Evolutionary conservation across 176 grass and related monocot species (phyloP).

Genomic region (Paspalum notatum): DNA sequence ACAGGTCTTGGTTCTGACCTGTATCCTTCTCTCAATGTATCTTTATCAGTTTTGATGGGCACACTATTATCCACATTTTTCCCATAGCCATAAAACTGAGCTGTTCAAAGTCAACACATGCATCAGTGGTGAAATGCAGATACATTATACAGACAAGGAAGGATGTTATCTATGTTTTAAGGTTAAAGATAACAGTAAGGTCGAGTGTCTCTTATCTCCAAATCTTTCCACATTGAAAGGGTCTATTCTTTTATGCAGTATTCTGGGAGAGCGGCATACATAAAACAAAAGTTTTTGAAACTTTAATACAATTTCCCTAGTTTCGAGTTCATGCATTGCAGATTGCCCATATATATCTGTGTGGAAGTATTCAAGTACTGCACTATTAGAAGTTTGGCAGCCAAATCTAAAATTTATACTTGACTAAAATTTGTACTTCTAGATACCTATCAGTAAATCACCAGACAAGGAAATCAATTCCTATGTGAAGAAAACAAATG

Average conservation of each 20-base stretch:
- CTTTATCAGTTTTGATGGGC: conserved; percentile 82
- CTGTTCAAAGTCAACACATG: conserved; percentile 39
- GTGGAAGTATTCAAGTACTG: background rate
- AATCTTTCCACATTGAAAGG: conserved; percentile 25
- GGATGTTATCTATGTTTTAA: background rate
- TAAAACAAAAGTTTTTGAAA: conserved; percentile 21
- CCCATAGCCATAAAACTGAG: conserved; percentile 77
- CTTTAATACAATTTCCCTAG: conserved; percentile 17
- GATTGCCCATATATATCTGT: background rate
- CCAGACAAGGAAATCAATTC: background rate
- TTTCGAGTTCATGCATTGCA: conserved; percentile 1
- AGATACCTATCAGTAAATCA: background rate
- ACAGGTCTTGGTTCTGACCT: conserved; percentile 47
- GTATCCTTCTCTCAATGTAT: conserved; percentile 90
- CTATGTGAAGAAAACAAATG: conserved; percentile 4
- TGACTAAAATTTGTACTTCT: background rate
- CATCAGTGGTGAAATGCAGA: conserved; percentile 26
- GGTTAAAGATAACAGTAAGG: background rate
- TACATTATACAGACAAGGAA: conserved; percentile 13
- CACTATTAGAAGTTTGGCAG: background rate
- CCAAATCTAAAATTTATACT: background rate
- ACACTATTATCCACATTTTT: conserved; percentile 46
- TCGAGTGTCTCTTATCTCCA: conserved; percentile 25
- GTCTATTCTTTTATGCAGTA: conserved; percentile 35
- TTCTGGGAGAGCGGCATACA: conserved; percentile 20